Evolutionary conservation across 148 eudicot species (phyloP), one percentile per base, ranked within the genome.

Genomic region (Diospyros lotus): DNA sequence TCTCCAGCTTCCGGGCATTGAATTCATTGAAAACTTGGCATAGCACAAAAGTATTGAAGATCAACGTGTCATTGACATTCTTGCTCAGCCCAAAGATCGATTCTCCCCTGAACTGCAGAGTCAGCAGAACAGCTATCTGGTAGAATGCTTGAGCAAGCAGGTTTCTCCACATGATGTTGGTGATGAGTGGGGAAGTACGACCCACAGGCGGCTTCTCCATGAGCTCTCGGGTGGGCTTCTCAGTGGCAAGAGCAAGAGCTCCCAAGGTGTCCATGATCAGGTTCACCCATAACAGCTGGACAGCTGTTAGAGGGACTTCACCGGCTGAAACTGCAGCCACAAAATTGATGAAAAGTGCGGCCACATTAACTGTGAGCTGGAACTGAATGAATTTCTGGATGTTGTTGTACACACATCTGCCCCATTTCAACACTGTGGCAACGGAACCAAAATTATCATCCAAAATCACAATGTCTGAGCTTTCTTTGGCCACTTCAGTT

Each of bases 121-220:
- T 61, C 18, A 78, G 51, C 14, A 78, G 68, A 61, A 51, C 72
- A 0, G 46, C 9, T 1, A 78, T 78, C 14, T 78, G 77, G 28
- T 78, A 73, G 9, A 43, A 2, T 9, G 76, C 80, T 7, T 78
- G 81, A 28, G 73, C 46, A 1, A 73, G 40, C 8, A 78, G 10
- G 56, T 78, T 78, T 58, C 77, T 59, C 77, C 81, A 73, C 81
- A 78, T 78, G 11, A 67, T 54, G 48, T 73, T 73, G 53, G 73
- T 78, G 43, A 73, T 78, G 1, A 78, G 71, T 3, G 73, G 77
- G 15, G 51, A 44, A 0, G 40, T 64, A 11, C 77, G 59, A 4
- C 73, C 73, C 43, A 66, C 76, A 0, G 81, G 81, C 9, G 68
- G 61, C 67, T 73, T 68, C 6, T 66, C n/a, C 76, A 73, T 78